Conservation (phyloP, 305 asterid genomes). For the Solanum hybrid region DNA sequence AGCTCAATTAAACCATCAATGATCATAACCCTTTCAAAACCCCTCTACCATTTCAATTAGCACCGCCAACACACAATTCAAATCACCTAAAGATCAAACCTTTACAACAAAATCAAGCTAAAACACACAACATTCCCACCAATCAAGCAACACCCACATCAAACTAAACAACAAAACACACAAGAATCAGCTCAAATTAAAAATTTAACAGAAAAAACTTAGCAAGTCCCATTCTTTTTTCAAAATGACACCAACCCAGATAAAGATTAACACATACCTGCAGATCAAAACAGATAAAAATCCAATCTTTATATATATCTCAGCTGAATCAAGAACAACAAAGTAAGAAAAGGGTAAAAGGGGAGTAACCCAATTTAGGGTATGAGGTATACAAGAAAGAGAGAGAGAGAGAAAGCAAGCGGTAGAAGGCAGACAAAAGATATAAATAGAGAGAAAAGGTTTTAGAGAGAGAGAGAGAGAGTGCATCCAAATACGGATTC, state of each 20-base stretch:
- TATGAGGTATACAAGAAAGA: slow-evolving; percentile 35
- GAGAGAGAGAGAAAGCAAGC: slow-evolving; percentile 38
- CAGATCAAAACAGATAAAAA: slow-evolving; percentile 30
- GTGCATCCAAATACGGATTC: slow-evolving; percentile 50
- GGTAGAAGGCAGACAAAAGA: slow-evolving; percentile 31
- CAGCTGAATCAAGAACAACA: slow-evolving; percentile 10
- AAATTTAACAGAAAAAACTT: neutral
- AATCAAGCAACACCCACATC: slow-evolving; percentile 22
- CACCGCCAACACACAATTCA: slow-evolving; percentile 22
- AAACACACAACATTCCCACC: slow-evolving; percentile 14
- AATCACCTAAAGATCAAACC: slow-evolving; percentile 18
- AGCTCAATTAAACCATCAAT: slow-evolving; percentile 1
- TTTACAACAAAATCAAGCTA: slow-evolving; percentile 9
- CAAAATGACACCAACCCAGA: slow-evolving; percentile 20
- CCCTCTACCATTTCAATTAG: slow-evolving; percentile 13
- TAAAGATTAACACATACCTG: slow-evolving; percentile 29
- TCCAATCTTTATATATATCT: slow-evolving; percentile 14
- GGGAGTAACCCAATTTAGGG: slow-evolving; percentile 57
- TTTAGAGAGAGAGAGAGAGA: slow-evolving; percentile 20
- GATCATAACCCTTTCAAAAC: slow-evolving; percentile 11
- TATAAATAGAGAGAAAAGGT: slow-evolving; percentile 20
- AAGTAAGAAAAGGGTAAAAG: slow-evolving; percentile 17
- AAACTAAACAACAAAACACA: slow-evolving; percentile 18
- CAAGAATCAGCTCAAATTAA: slow-evolving; percentile 38
- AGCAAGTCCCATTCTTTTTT: neutral